These are phyloP conservation scores for Blepharisma japonicum DNA, from an alignment of 73 alveolate genomes.

Conservation along the genomic window DNA sequence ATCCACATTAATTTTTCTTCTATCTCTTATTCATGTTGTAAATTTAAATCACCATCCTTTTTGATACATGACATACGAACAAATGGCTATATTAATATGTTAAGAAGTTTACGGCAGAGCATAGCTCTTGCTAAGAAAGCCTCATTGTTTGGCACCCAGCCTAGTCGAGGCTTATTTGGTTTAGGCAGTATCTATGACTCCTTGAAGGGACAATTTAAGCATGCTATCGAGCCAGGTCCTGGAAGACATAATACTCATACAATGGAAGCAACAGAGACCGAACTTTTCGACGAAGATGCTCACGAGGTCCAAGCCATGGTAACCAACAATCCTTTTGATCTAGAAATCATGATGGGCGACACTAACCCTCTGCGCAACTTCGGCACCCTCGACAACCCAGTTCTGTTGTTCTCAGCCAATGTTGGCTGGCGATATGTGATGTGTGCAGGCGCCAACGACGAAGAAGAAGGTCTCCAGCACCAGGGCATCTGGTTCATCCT, in stretches of 20 bases:
- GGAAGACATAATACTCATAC: conserved; percentile 23
- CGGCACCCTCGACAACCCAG: conserved; percentile 91
- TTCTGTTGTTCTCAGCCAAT: conserved; percentile 76
- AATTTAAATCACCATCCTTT: too few relatives aligned
- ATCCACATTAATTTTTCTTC: too few relatives aligned
- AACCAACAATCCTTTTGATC: conserved; percentile 51
- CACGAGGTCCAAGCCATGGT: conserved; percentile 55
- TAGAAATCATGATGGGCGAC: conserved; percentile 44
- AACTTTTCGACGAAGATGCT: conserved; percentile 58
- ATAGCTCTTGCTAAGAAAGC: too few relatives aligned
- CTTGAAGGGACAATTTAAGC: conserved; percentile 18
- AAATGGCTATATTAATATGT: too few relatives aligned
- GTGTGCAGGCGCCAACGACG: conserved; percentile 80
- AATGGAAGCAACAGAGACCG: conserved; percentile 34
- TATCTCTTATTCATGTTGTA: too few relatives aligned
- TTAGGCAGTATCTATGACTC: background rate
- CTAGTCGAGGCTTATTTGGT: conserved; percentile 3
- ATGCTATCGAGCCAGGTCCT: conserved; percentile 29
- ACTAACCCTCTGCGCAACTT: conserved; percentile 53
- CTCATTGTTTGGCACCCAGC: background rate
- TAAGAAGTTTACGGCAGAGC: too few relatives aligned
- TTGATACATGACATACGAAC: too few relatives aligned
- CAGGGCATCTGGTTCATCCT: conserved; percentile 69
- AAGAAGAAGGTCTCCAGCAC: conserved; percentile 86
- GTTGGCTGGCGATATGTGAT: conserved; percentile 80